Conservation (phyloP, 2,329 filamentous ascomycete species). For the Trichoderma koningii region DNA sequence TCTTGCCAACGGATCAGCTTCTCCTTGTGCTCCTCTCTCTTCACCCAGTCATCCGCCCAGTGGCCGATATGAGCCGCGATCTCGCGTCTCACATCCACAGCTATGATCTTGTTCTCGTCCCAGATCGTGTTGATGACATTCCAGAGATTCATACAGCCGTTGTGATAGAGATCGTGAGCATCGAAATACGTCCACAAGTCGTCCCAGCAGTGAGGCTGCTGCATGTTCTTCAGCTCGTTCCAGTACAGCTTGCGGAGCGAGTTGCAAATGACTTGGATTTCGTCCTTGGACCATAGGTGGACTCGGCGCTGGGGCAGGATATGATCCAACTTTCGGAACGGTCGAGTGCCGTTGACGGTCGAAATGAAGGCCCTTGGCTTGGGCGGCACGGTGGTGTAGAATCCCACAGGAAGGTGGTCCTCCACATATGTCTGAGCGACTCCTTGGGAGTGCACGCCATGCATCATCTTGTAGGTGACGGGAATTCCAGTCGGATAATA, state of each 20-base stretch:
- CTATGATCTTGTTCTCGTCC: slow-evolving; percentile 45
- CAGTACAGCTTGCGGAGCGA: slow-evolving; percentile 43
- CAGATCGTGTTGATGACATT: slow-evolving; percentile 47
- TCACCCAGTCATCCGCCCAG: slow-evolving; percentile 45
- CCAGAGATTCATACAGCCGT: slow-evolving; percentile 53
- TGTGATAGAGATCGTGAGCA: slow-evolving; percentile 48
- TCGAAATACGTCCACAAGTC: slow-evolving; percentile 54
- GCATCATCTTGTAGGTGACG: slow-evolving; percentile 40
- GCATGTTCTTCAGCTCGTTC: slow-evolving; percentile 41
- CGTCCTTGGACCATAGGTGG: slow-evolving; percentile 44
- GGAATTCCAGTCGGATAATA: slow-evolving; percentile 44
- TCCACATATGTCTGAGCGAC: slow-evolving; percentile 40
- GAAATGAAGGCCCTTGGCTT: slow-evolving; percentile 45
- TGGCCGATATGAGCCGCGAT: slow-evolving; percentile 37
- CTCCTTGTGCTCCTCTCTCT: slow-evolving; percentile 34
- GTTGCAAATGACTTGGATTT: slow-evolving; percentile 46
- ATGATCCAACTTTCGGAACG: slow-evolving; percentile 37
- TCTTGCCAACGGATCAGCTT: slow-evolving; percentile 40
- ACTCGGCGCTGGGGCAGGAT: slow-evolving; percentile 36
- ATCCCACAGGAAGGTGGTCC: slow-evolving; percentile 41
- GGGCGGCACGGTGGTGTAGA: slow-evolving; percentile 42
- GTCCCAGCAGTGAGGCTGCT: slow-evolving; percentile 39
- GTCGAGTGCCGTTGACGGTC: slow-evolving; percentile 37
- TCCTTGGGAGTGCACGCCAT: slow-evolving; percentile 32
- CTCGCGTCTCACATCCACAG: slow-evolving; percentile 33